Evolutionary conservation across 2,329 filamentous ascomycete genomes (phyloP), one percentile per base, ranked within the genome.

Genomic region (Anthostomella pinea): DNA sequence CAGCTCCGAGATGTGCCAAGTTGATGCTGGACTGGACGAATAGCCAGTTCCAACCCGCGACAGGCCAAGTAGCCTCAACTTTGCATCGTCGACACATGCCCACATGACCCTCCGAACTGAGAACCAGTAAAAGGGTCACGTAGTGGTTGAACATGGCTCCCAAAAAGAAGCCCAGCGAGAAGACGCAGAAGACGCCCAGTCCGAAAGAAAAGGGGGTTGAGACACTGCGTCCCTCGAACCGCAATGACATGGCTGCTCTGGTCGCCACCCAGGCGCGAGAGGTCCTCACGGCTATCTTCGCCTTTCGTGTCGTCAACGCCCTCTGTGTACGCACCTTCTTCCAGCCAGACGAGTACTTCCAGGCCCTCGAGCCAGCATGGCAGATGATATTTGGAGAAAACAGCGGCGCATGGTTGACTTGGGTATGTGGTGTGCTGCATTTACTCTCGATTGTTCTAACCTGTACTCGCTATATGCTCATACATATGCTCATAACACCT

Each of bases 291-390:
- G 52, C 63, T 31, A 63, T 79, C 35, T 52, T 96, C 49, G 70
- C 78, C 25, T 76, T 95, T 46, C 87, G 93, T 36, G 73, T 91
- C 47, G 62, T 86, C 59, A 95, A 95, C 66, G 82, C 88, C 20
- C 72, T 93, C 52, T 79, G 73, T 45, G 71, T 94, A 39, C 72
- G 78, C 48, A 97, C 93, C 14, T 98, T 96, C 63, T 98, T 98
- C 67, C 93, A 98, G 64, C 93, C 93, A 18, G 93, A 98, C 68
- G 93, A 98, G 64, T 97, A 87, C 69, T 98, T 93, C 57, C 93
- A 98, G 60, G 85, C 89, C 2, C 77, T 97, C 28, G 93, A 98
- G 67, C 91, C 93, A 35, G 93, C 93, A 49, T 97, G 91, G 90
- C 72, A 82, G 53, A 74, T 93, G 37, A 85, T 86, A 3, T 96